These are phyloP conservation scores for Acrocalymma vagum DNA, from an alignment of 2,329 filamentous ascomycete species.

Conservation along the genomic window DNA sequence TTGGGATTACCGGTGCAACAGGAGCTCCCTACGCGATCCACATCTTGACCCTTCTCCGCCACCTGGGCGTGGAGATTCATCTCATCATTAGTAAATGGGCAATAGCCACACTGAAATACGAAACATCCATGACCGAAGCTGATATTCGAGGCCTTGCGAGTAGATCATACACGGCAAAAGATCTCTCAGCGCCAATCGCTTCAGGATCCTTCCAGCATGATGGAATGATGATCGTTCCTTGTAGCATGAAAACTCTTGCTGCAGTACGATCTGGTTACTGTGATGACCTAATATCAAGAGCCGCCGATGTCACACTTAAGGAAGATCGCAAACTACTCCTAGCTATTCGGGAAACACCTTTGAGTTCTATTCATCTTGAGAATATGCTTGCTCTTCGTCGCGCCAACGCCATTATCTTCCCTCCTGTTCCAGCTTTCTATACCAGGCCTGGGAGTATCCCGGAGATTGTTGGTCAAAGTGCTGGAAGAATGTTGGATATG, in stretches of 20 bases:
- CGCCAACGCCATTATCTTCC: constrained; percentile 16
- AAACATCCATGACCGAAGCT: constrained; percentile 4
- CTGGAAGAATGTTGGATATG: constrained; percentile 57
- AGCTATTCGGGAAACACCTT: constrained; percentile 47
- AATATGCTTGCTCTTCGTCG: constrained; percentile 39
- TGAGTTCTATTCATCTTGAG: constrained; percentile 55
- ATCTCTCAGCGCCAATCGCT: constrained; percentile 53
- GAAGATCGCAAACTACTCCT: constrained; percentile 54
- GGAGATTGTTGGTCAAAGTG: constrained; percentile 50
- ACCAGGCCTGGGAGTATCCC: constrained; percentile 16
- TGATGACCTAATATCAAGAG: constrained; percentile 56
- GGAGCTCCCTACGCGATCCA: constrained; percentile 55
- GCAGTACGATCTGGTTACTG: constrained; percentile 52
- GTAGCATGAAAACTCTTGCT: constrained; percentile 60
- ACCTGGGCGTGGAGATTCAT: constrained; percentile 45
- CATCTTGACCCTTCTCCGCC: constrained; percentile 51
- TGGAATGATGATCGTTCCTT: constrained; percentile 60
- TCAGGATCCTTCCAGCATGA: constrained; percentile 55
- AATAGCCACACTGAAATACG: constrained; percentile 47
- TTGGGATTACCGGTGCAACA: constrained; percentile 61
- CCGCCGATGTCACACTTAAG: constrained; percentile 59
- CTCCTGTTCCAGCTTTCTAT: constrained; percentile 24
- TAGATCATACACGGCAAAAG: constrained; percentile 47
- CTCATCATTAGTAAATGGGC: constrained; percentile 59
- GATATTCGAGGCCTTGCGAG: constrained; percentile 12